These are phyloP conservation scores for Litchi chinensis DNA, from an alignment of 345 rosid species.

Conservation along the genomic window DNA sequence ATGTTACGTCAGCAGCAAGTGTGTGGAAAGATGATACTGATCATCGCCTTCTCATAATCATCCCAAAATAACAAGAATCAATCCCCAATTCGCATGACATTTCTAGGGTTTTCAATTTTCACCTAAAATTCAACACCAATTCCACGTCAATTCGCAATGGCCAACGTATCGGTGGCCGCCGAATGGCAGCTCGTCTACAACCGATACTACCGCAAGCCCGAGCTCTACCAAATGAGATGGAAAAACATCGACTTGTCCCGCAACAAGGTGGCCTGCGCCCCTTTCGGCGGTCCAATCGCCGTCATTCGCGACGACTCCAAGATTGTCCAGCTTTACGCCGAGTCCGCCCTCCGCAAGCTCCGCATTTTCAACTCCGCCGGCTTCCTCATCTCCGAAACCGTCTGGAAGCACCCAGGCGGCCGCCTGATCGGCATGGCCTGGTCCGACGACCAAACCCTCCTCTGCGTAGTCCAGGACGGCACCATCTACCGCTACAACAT, in stretches of 20 bases:
- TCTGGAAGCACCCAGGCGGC: constrained; percentile 95
- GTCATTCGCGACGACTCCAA: constrained; percentile 96
- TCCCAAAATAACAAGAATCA: too few species aligned
- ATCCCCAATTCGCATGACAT: not conserved
- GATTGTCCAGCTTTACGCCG: constrained; percentile 95
- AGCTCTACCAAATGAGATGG: constrained; percentile 88
- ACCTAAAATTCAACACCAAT: not conserved
- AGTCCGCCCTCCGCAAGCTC: constrained; percentile 94
- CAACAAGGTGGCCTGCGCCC: constrained; percentile 92
- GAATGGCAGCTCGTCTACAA: constrained; percentile 95
- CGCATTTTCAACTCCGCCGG: constrained; percentile 97
- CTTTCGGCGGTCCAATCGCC: constrained; percentile 92
- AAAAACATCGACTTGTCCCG: constrained; percentile 81
- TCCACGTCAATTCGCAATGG: constrained; percentile 41
- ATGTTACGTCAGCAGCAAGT: too few species aligned
- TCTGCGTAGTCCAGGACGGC: constrained; percentile 90
- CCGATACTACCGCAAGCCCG: constrained; percentile 87
- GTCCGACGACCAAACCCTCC: constrained; percentile 85
- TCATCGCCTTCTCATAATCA: too few species aligned
- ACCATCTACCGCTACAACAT: constrained; percentile 81
- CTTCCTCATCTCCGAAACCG: constrained; percentile 67
- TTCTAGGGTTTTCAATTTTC: not conserved
- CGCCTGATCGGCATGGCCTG: constrained; percentile 91
- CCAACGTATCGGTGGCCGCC: constrained; percentile 91
- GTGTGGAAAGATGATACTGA: too few species aligned